Base-by-base conservation (phyloP, 768 basidiomycete species). In the Auriscalpium microsporum region DNA sequence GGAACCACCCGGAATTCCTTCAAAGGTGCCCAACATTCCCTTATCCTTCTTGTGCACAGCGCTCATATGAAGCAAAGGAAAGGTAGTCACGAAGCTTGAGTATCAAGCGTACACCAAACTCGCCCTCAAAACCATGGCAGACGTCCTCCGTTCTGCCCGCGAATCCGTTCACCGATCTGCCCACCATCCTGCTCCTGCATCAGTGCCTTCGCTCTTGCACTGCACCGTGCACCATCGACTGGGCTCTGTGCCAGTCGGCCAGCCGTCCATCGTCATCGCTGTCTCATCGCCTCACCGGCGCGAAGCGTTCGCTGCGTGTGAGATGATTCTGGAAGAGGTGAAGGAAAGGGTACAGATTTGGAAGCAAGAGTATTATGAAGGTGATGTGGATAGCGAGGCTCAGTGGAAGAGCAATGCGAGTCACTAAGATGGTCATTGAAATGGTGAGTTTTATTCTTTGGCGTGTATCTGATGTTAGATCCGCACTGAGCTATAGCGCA, bases 331-430 rank as follows among this genome's bases (percentile, higher is more conserved):
- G n/a, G 93, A 95, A 67, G 78, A 84, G 56, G 84, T 94, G 54
- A 95, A 95, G 73, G 71, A 70, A 57, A 85, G 81, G 64, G 90
- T 78, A 44, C 91, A 90, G 68, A 87, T 94, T 59, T 95, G 93
- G 93, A 94, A 95, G 73, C 72, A 87, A 63, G 93, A 94, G 66
- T 89, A 80, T 64, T 94, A 94, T 63, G 85, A 85, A 64, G 86
- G 82, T 8, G 79, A 82, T 61, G 67, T 68, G 50, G 83, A 85
- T 46, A 77, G 73, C 35, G 74, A 73, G 50, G 86, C 85, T 10
- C 76, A 80, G 64, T 88, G 87, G 87, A 88, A 88, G 68, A 75
- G 75, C 57, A 88, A 88, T 66, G 60, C 53, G 28, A 21, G 21
- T 21, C 21, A 10, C 9, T 54, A 45, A 23, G 28, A 13, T 16